phyloP scores from a whole-genome alignment of 73 alveolate genomes.

The Durusdinium trenchii region DNA sequence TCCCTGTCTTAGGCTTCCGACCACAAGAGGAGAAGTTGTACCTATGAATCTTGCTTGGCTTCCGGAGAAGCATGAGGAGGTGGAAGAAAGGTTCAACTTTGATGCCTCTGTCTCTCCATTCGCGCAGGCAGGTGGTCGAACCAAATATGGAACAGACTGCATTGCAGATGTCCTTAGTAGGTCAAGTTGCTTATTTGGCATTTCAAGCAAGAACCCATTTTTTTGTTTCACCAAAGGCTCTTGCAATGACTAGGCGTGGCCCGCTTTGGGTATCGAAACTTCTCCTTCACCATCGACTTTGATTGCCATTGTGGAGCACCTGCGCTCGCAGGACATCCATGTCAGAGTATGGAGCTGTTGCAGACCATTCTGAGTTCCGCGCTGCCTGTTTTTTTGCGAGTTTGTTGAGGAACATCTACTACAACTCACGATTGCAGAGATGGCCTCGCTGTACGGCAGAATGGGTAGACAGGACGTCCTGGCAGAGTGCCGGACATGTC shows the following conservation, averaged over 20 bases:
- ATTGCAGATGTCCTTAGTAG: too few relatives aligned
- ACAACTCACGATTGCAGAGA: background rate
- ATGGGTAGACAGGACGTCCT: background rate
- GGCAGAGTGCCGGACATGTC: too few relatives aligned
- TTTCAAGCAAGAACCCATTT: too few relatives aligned
- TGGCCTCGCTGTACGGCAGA: conserved; percentile 19
- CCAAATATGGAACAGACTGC: too few relatives aligned
- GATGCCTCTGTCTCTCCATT: conserved; percentile 28
- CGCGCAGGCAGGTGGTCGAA: background rate
- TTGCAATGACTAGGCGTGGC: conserved; percentile 50
- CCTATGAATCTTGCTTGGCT: conserved; percentile 46
- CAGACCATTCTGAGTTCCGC: too few relatives aligned
- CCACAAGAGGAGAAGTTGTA: conserved; percentile 25
- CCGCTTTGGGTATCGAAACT: conserved; percentile 30
- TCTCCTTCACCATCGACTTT: conserved; percentile 11
- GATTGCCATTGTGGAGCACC: conserved; percentile 49
- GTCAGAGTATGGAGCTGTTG: too few relatives aligned
- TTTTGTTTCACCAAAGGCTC: too few relatives aligned
- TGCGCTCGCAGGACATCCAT: conserved; percentile 21
- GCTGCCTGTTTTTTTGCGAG: too few relatives aligned
- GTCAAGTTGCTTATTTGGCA: too few relatives aligned
- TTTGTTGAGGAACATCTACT: background rate
- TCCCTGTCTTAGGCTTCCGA: conserved; percentile 36
- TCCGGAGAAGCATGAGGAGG: background rate
- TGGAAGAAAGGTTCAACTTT: background rate